A percentile compares a stretch with the other conserved stretches of the same genome.
These are phyloP conservation scores for Leccinum fuscescens DNA, from an alignment of 1,284 basidiomycete species.

Conservation along the genomic window DNA sequence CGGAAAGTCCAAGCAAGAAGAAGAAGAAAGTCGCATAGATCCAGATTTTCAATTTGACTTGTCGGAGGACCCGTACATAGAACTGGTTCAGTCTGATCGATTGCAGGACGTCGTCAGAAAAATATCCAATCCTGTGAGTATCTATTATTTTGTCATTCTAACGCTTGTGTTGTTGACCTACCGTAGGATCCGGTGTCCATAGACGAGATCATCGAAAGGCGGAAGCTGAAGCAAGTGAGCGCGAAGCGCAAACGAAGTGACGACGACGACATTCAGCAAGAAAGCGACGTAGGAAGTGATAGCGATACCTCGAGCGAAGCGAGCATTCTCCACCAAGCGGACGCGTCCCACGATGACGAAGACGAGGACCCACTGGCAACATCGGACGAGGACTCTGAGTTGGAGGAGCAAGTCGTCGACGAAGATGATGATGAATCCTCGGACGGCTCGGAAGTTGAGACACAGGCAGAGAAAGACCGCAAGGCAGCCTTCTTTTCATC, in stretches of 20 bases:
- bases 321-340: conserved; percentile 37
- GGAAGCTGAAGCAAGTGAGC: conserved; percentile 44
- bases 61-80: conserved; percentile 65
- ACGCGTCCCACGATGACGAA: conserved; percentile 27
- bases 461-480: conserved; percentile 46
- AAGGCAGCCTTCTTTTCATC: conserved; percentile 86
- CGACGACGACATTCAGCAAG: conserved; percentile 38
- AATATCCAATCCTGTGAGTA: conserved; percentile 65
- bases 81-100: conserved; percentile 44
- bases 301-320: conserved; percentile 34
- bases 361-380: conserved; percentile 46
- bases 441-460: conserved; percentile 40
- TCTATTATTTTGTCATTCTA: background rate
- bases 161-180: conserved; percentile 9
- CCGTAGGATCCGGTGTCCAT: conserved; percentile 78
- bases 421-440: conserved; percentile 35
- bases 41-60: conserved; percentile 83
- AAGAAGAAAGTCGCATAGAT: conserved; percentile 68
- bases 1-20: conserved; percentile 22
- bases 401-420: conserved; percentile 18
- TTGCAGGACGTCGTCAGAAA: conserved; percentile 57
- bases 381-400: conserved; percentile 35
- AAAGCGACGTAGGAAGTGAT: conserved; percentile 37
- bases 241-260: conserved; percentile 60
- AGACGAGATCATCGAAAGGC: conserved; percentile 86